A percentile compares a stretch with the other conserved stretches of the same genome.
Conservation (phyloP, 176 grass and related monocot species). For the Cenchrus americanus region DNA sequence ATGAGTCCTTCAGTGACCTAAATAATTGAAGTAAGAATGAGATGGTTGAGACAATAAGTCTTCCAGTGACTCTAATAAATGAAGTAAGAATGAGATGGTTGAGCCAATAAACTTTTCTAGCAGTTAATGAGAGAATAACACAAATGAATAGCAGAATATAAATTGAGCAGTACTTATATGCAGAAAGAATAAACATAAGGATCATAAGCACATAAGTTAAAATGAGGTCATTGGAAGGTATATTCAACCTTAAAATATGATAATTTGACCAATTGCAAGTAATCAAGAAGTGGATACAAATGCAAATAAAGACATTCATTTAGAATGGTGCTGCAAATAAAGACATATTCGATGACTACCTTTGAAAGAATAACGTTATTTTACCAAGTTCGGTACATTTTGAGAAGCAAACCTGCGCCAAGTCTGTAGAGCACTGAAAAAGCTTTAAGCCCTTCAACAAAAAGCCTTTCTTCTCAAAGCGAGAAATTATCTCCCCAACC, state of each 20-base stretch:
- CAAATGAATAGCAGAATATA: background rate
- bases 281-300: background rate
- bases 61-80: background rate
- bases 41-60: background rate
- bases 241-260: background rate
- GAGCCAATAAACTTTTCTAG: background rate
- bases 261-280: background rate
- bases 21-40: background rate
- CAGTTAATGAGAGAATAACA: background rate
- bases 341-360: too few relatives aligned
- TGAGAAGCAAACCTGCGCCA: constrained; percentile 80
- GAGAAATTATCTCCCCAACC: constrained; percentile 98
- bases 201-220: background rate
- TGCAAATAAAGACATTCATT: constrained; percentile 3
- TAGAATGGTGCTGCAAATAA: too few relatives aligned
- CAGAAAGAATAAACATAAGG: too few relatives aligned
- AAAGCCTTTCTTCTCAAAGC: constrained; percentile 97
- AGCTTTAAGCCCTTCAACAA: constrained; percentile 94
- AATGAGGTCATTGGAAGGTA: background rate
- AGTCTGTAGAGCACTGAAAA: constrained; percentile 86
- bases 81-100: background rate
- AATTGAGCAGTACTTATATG: background rate
- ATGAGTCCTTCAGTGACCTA: background rate
- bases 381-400: background rate
- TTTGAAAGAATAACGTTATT: background rate